Evolutionary conservation across 192 early-diverging fungal genomes (phyloP), one percentile per base, ranked within the genome.

Genomic region (Backusella psychrophila): DNA sequence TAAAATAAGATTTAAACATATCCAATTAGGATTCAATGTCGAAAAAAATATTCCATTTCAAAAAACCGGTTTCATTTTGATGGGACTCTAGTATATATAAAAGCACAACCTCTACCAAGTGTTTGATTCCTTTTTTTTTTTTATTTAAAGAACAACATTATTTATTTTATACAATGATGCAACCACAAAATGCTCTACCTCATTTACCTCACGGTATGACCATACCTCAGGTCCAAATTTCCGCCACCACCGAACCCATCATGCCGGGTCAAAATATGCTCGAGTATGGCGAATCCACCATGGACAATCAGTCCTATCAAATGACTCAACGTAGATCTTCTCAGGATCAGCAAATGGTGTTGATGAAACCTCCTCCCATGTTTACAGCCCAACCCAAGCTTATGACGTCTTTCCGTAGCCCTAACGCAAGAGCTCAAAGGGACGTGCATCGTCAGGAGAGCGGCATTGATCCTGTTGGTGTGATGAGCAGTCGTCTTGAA

Each of bases 391-490:
- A 44, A 19, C 76, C 80, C 12, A 74, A 74, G 8, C 34, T 6
- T 8, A 21, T 36, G 1, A 2, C 71, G 1, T 19, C 74, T 0
- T 0, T 76, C 5, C 67, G 33, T 23, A 36, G 41, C 15, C 38
- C 68, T 7, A 26, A 34, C 2, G 46, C 69, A 12, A 68, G 52
- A 6, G 12, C 46, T 46, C 80, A 81, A 9, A 68, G 78, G 17
- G 73, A 75, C 6, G 67, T 73, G 7, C 74, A 74, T 66, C 76
- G 76, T 17, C 56, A 75, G 73, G 69, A 74, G 0, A 34, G 56
- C 42, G 80, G 80, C 0, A 81, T 81, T 39, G 69, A 81, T 35
- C 80, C 80, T 53, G 74, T 75, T 7, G 69, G 71, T 34, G 35
- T 71, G 0, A 53, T 81, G 6, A 34, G 33, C 23, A 65, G 72